phyloP scores from a whole-genome alignment of 345 rosid species.

The Mercurialis annua region DNA sequence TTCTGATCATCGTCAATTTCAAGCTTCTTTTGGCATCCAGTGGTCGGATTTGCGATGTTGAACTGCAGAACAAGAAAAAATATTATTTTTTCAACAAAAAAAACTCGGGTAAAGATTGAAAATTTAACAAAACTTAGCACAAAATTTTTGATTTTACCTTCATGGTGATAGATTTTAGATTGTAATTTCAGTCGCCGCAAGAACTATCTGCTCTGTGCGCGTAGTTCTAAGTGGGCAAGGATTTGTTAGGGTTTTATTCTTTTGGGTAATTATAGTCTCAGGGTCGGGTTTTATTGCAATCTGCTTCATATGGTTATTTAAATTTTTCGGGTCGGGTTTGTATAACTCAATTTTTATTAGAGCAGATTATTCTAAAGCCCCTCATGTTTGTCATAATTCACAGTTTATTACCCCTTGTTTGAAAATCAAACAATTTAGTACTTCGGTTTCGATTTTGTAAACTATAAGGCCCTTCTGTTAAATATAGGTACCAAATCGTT shows the following conservation, averaged over 20 bases:
- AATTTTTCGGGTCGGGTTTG: background rate
- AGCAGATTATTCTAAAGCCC: too few relatives aligned
- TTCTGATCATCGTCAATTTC: constrained; percentile 25
- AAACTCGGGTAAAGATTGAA: background rate
- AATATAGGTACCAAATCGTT: too few relatives aligned
- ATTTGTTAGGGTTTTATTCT: constrained; percentile 1
- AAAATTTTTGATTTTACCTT: background rate
- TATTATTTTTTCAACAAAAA: background rate
- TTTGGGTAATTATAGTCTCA: background rate
- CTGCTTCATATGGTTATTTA: background rate
- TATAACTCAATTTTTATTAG: too few relatives aligned
- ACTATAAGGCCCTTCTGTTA: too few relatives aligned
- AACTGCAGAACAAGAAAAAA: constrained; percentile 6
- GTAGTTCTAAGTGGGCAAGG: background rate
- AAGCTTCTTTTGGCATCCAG: constrained; percentile 27
- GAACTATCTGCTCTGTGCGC: background rate
- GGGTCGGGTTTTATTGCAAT: background rate
- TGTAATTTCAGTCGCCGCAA: background rate
- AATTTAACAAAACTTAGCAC: background rate
- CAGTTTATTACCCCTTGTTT: too few relatives aligned
- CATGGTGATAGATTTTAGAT: background rate
- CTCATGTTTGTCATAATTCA: too few relatives aligned
- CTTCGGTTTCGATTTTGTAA: too few relatives aligned
- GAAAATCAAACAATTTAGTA: too few relatives aligned
- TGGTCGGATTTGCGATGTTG: constrained; percentile 23